Evolutionary conservation across 306 rosid species (phyloP).

Genomic region (Nissolia schottii): DNA sequence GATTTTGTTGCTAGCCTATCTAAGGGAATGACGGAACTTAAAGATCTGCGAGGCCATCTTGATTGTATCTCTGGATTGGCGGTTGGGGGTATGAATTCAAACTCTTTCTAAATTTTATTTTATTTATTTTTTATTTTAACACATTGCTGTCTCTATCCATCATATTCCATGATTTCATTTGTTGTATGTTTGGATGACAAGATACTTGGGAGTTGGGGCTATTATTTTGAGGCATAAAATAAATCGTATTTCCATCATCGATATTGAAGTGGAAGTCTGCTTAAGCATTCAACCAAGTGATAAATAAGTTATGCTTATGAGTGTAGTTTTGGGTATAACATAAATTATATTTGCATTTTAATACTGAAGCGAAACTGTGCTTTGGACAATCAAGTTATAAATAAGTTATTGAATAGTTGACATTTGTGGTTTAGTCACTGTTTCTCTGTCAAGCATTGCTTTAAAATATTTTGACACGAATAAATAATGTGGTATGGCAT

Average conservation of each 20-base stretch:
- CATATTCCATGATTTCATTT: not conserved
- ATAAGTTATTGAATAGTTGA: conserved; percentile 16
- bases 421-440: conserved; percentile 18
- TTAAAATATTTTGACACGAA: conserved; percentile 19
- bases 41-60: conserved; percentile 72
- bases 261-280: not conserved
- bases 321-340: not conserved
- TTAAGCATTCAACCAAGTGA: not conserved
- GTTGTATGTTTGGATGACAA: conserved; percentile 13
- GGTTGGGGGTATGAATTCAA: conserved; percentile 67
- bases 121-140: conserved; percentile 4
- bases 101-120: no score
- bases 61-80: conserved; percentile 74
- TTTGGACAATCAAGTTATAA: not conserved
- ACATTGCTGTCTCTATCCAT: not conserved
- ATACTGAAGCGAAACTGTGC: conserved; percentile 7
- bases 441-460: not conserved
- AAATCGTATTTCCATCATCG: not conserved
- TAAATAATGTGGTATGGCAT: not conserved
- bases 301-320: no score
- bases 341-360: conserved; percentile 1
- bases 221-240: not conserved
- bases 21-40: conserved; percentile 50
- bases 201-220: not conserved
- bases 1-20: conserved; percentile 41